These are phyloP conservation scores for Neurospora crassa DNA, from an alignment of 2,329 filamentous ascomycete genomes.

Conservation along the genomic window DNA sequence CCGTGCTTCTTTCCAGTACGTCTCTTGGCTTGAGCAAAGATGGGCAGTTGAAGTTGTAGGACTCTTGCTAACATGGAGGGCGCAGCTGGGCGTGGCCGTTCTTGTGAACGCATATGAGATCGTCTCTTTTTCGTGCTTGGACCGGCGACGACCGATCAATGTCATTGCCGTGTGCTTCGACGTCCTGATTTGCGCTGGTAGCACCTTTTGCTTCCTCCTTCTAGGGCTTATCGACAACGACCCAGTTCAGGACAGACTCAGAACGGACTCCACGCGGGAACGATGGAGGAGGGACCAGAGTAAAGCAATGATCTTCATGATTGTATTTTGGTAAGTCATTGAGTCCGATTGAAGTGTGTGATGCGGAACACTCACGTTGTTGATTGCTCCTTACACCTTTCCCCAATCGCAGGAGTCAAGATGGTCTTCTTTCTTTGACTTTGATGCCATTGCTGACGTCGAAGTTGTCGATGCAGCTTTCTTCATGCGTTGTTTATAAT, in stretches of 20 bases:
- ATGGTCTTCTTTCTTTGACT: not conserved
- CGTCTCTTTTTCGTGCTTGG: conserved; percentile 10
- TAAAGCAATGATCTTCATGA: conserved; percentile 18
- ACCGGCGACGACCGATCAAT: conserved; percentile 12
- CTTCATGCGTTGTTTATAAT: not conserved
- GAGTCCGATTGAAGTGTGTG: not conserved
- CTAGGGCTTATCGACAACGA: conserved; percentile 11
- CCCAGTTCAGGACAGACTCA: not conserved
- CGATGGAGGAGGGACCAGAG: conserved; percentile 12
- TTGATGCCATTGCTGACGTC: not conserved
- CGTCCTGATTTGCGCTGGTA: conserved; percentile 7
- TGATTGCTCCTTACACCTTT: not conserved
- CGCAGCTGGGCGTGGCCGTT: conserved; percentile 9
- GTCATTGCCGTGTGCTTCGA: conserved; percentile 11
- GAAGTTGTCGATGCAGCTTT: not conserved
- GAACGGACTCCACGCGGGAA: not conserved
- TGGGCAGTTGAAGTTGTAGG: not conserved
- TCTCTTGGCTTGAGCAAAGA: not conserved
- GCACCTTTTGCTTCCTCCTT: conserved; percentile 16
- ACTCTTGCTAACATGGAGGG: not conserved
- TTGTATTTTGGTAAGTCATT: conserved; percentile 12
- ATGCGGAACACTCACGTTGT: not conserved
- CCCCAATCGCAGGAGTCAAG: not conserved
- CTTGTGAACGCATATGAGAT: conserved; percentile 13
- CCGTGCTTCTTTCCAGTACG: conserved; percentile 17